These are phyloP conservation scores for Wolfiporia cocos DNA, from an alignment of 1,284 basidiomycete species.

Conservation along the genomic window DNA sequence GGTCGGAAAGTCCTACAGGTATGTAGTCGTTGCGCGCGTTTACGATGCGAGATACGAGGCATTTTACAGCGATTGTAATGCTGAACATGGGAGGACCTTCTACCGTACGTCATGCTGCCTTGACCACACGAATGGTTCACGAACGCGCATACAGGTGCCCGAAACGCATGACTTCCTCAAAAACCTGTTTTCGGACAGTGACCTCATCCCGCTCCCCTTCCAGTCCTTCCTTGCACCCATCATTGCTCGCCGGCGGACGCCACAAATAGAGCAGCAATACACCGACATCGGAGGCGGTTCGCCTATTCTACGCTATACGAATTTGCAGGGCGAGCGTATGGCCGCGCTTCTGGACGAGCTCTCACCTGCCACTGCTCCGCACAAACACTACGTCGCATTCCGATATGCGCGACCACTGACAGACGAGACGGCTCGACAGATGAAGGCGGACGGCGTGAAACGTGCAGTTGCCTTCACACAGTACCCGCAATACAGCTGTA, in stretches of 20 bases:
- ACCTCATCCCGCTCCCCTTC: conserved; percentile 95
- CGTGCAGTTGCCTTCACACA: conserved; percentile 96
- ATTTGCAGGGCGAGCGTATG: conserved; percentile 89
- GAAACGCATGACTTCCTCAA: conserved; percentile 91
- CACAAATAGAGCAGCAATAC: conserved; percentile 94
- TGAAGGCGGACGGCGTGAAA: conserved; percentile 89
- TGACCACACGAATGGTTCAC: neutral
- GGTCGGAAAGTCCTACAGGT: conserved; percentile 54
- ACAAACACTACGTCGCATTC: conserved; percentile 95
- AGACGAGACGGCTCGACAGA: conserved; percentile 75
- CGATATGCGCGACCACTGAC: conserved; percentile 91
- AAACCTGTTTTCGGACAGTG: conserved; percentile 90
- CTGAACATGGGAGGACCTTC: conserved; percentile 98
- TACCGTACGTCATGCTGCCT: conserved; percentile 51
- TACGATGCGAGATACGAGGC: too few species aligned
- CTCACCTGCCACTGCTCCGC: conserved; percentile 87
- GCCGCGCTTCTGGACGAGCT: conserved; percentile 89
- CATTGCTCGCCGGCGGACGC: conserved; percentile 90
- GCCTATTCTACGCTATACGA: conserved; percentile 93
- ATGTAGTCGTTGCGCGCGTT: too few species aligned
- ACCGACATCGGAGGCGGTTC: conserved; percentile 94
- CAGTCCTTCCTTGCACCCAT: conserved; percentile 84
- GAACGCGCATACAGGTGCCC: conserved; percentile 45
- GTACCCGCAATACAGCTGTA: conserved; percentile 99
- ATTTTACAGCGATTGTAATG: conserved; percentile 80